Base-by-base conservation (phyloP, 352 stramenopile genomes). In the Stramenopiles sp. region DNA sequence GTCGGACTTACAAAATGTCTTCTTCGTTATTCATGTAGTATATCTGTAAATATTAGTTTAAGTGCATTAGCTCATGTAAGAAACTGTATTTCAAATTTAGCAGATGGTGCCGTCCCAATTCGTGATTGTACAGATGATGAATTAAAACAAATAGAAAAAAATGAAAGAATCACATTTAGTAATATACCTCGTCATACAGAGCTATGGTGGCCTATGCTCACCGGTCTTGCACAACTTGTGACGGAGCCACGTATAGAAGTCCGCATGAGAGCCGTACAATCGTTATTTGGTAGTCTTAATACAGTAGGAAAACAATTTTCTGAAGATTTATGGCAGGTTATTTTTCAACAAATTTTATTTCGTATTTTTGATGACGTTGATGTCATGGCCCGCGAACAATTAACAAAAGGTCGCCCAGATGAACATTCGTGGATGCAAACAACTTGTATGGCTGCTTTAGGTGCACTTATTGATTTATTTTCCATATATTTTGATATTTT, bases 191-290 rank as follows among this genome's bases (percentile, higher is more conserved):
- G n/a, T n/a, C n/a, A n/a, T n/a, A n/a, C n/a, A n/a, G 57, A 73
- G 48, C 46, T 77, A 2, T 86, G 71, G 71, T 97, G 80, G 81
- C 83, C 83, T 0, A 68, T 96, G 29, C 53, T 97, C 34, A 77
- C 90, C 2, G 85, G 79, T 18, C 53, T 97, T n/a, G 81, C 71
- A 0, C 73, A 69, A 20, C 58, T 81, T 7, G 68, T 87, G 41
- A 66, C 64, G 0, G 77, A 93, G 43, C 51, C 56, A 6, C 70
- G 78, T 19, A 48, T 76, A 7, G 58, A 77, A n/a, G 60, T 95
- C 23, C 64, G 69, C 8, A 53, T 45, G 19, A 24, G 40, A 29
- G 36, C 43, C 20, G 40, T 50, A 24, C 28, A 53, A 23, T 29
- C 28, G 12, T 41, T 53, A 1, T 79, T 69, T 36, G 53, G 61